Evolutionary conservation across 1,284 basidiomycete species (phyloP).

Genomic region (Ustilago trichophora): DNA sequence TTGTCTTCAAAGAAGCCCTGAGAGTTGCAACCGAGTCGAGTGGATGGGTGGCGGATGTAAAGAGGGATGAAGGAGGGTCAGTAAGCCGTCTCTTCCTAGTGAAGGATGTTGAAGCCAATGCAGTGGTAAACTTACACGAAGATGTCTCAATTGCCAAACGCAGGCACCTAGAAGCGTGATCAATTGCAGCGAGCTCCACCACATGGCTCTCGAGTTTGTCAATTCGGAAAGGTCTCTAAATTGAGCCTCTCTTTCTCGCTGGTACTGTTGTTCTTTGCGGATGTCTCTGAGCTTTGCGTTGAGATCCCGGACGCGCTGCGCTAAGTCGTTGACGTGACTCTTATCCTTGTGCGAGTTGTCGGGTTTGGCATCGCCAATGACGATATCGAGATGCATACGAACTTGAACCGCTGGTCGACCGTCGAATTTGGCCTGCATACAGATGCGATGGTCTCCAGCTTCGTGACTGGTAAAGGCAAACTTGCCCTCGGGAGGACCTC

Average conservation of each 20-base stretch:
- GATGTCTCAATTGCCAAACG: conserved; percentile 89
- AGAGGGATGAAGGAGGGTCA: no score
- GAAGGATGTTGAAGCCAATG: no score
- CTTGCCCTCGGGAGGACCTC: conserved; percentile 85
- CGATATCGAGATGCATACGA: conserved; percentile 91
- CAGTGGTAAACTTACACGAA: no score
- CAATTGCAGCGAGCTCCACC: conserved; percentile 91
- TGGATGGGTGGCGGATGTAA: no score
- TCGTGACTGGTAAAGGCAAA: conserved; percentile 99
- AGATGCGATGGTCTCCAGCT: conserved; percentile 95
- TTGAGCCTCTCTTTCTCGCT: conserved; percentile 88
- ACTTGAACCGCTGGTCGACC: conserved; percentile 78
- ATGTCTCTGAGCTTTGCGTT: conserved; percentile 93
- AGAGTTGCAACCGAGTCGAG: no score
- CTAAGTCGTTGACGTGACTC: conserved; percentile 83
- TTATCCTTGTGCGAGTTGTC: conserved; percentile 69
- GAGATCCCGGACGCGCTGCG: conserved; percentile 85
- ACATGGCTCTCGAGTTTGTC: conserved; percentile 88
- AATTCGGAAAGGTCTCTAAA: conserved; percentile 87
- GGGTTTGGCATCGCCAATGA: conserved; percentile 84
- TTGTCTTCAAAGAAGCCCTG: conserved; percentile 64
- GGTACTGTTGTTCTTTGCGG: conserved; percentile 94
- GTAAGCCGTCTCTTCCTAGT: no score
- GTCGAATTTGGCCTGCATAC: conserved; percentile 79
- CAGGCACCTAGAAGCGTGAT: conserved; percentile 83